These are phyloP conservation scores for Carallia brachiata DNA, from an alignment of 345 rosid genomes.

Conservation along the genomic window DNA sequence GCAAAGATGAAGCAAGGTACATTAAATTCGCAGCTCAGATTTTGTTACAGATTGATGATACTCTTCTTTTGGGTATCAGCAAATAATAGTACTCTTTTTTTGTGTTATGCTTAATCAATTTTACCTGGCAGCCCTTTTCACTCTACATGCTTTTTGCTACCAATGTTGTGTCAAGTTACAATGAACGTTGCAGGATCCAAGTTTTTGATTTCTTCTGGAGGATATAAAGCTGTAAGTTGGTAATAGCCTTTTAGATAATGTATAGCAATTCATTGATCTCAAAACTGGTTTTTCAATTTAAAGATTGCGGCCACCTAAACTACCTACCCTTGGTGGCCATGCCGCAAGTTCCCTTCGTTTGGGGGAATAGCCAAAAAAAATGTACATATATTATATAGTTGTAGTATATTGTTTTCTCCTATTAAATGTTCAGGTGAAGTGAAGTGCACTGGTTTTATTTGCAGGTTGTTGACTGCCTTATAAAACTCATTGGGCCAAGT, in stretches of 20 bases:
- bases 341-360: neutral
- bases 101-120: conserved; percentile 6
- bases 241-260: neutral
- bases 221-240: conserved; percentile 61
- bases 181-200: conserved; percentile 66
- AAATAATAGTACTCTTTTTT: conserved; percentile 13
- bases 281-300: neutral
- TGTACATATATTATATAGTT: too few species aligned
- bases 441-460: conserved; percentile 8
- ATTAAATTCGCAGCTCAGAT: conserved; percentile 8
- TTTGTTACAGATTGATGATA: neutral
- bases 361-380: neutral
- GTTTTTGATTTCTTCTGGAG: conserved; percentile 55
- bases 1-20: conserved; percentile 85
- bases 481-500: conserved; percentile 45
- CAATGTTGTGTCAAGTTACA: conserved; percentile 85
- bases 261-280: neutral
- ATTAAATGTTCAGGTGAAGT: neutral
- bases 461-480: conserved; percentile 76
- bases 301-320: neutral
- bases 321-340: neutral
- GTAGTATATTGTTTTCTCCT: too few species aligned
- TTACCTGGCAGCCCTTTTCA: conserved; percentile 61
- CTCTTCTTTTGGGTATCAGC: neutral
- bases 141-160: conserved; percentile 73